Base-by-base conservation (phyloP, 768 basidiomycete genomes). In the Steccherinum ochraceum region DNA sequence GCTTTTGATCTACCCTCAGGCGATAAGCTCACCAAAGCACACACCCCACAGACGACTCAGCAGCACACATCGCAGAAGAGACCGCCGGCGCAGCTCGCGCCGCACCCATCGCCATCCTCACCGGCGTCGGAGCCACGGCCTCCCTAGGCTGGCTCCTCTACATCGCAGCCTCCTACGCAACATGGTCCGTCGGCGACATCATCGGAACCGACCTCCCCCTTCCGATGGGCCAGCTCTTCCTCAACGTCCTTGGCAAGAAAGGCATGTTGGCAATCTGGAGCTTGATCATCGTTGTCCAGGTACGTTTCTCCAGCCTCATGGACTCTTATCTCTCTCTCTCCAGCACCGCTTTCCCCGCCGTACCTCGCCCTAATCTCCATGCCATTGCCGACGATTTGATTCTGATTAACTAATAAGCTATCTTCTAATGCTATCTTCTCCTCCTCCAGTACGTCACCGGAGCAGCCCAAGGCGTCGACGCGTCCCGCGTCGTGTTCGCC, bases 221-320 rank as follows among this genome's bases (percentile, higher is more conserved):
- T 42, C 81, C 80, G 1, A 84, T 87, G 85, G 85, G 80, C 3
- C 84, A 87, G 57, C 73, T 88, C 11, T 83, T 87, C 58, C 64
- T 86, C 24, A 67, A 84, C 55, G 72, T 78, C 16, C 63, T 85
- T 12, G 86, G 86, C 1, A 84, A 85, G 66, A 68, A 62, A 18
- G 86, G 86, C 11, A 87, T 86, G 86, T 71, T 88, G 45, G 72
- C 74, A 2, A 78, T 87, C 42, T 88, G 85, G 86, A 76, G 78
- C 46, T 76, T 79, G 54, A 82, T 86, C 54, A 83, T 83, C 52
- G 75, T 85, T 24, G 83, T 85, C 2, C 76, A 76, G 68, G 75
- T 72, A 55, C 18, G 13, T 18, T 11, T 11, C 5, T 11, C 2
- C 12, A n/a, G 20, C 16, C 25, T 10, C 12, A 30, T 16, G 24